A percentile compares a stretch with the other conserved stretches of the same genome.
phyloP scores from a whole-genome alignment of 2,329 filamentous ascomycete species.

The Epichloe elymi region DNA sequence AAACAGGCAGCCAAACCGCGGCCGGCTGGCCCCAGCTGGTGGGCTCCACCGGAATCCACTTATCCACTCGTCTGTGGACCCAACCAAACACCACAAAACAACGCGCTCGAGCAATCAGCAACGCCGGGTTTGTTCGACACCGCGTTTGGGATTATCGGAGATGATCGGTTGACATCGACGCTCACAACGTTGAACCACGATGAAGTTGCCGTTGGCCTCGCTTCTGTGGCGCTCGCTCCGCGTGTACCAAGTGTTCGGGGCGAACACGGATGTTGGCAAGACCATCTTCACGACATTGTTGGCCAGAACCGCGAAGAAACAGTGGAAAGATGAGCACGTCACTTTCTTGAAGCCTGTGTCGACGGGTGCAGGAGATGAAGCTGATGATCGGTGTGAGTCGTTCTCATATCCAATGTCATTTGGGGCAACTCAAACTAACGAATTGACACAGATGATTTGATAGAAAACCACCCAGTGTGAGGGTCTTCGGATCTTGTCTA shows the following conservation, averaged over 20 bases:
- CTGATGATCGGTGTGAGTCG: slow-evolving; percentile 50
- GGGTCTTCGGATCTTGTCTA: neutral
- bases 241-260: slow-evolving; percentile 65
- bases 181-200: neutral
- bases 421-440: neutral
- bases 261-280: slow-evolving; percentile 77
- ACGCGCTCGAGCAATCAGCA: neutral
- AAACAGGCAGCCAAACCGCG: too few species aligned
- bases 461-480: neutral
- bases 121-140: too few species aligned
- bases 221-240: slow-evolving; percentile 56
- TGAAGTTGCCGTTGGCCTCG: slow-evolving; percentile 35
- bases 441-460: neutral
- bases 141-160: too few species aligned
- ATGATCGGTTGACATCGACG: neutral
- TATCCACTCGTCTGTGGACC: neutral
- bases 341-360: slow-evolving; percentile 72
- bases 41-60: neutral
- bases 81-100: slow-evolving; percentile 4
- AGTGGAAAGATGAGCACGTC: slow-evolving; percentile 32
- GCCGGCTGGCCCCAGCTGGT: too few species aligned
- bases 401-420: neutral
- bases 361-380: slow-evolving; percentile 56
- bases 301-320: slow-evolving; percentile 44
- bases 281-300: slow-evolving; percentile 66